These are phyloP conservation scores for Botrytis sinoallii DNA, from an alignment of 2,329 filamentous ascomycete species.

Conservation along the genomic window DNA sequence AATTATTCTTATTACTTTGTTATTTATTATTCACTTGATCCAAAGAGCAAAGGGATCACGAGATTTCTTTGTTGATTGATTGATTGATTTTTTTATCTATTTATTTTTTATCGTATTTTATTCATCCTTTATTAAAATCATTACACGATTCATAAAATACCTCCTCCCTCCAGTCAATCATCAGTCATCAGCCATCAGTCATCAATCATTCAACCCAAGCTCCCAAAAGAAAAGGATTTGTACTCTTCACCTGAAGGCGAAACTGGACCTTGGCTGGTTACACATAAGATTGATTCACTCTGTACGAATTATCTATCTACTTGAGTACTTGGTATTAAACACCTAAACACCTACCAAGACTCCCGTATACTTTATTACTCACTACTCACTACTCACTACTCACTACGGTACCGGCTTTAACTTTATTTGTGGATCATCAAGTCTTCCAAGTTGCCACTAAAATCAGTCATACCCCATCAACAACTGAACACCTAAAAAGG, in stretches of 20 bases:
- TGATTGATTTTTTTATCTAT: not conserved
- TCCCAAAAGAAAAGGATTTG: not conserved
- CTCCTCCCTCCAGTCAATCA: too few species aligned
- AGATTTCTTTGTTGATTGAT: not conserved
- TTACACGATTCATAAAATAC: too few species aligned
- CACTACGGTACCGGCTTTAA: not conserved
- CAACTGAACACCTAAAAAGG: conserved; percentile 1
- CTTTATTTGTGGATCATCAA: conserved; percentile 3
- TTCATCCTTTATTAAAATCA: not conserved
- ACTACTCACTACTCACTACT: not conserved
- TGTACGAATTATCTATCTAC: not conserved
- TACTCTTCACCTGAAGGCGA: not conserved
- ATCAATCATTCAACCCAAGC: not conserved
- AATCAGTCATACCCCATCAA: conserved; percentile 17
- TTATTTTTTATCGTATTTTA: not conserved
- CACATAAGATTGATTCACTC: not conserved
- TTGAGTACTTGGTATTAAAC: not conserved
- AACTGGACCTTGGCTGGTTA: not conserved
- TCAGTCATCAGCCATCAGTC: not conserved
- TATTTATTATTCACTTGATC: not conserved
- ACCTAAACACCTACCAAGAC: too few species aligned
- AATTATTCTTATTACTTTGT: not conserved
- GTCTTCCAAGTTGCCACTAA: conserved; percentile 12
- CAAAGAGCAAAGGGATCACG: not conserved
- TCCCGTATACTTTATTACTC: not conserved